Percentiles rank a stretch among this genome's conserved stretches.
phyloP scores from a whole-genome alignment of 257 asterid species.

The Anisodus tanguticus region DNA sequence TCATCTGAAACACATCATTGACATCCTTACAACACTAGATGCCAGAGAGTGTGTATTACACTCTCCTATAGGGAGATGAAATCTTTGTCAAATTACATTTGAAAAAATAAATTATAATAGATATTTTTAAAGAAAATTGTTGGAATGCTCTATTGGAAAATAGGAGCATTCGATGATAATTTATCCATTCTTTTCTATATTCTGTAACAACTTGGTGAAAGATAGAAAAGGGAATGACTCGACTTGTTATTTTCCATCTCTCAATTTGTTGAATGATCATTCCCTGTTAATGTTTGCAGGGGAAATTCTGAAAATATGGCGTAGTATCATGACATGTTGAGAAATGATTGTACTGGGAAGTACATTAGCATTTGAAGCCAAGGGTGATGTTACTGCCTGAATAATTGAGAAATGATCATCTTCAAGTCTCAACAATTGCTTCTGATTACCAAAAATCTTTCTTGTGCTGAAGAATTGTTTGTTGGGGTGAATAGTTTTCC shows the following conservation, averaged over 20 bases:
- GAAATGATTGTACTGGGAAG: slow-evolving; percentile 1
- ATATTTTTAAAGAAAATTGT: background rate
- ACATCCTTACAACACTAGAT: background rate
- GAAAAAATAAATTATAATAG: background rate
- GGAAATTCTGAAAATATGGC: background rate
- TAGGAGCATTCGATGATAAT: too few species aligned
- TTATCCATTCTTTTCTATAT: background rate
- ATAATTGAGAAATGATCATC: background rate
- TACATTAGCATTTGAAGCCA: background rate
- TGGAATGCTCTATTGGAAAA: background rate
- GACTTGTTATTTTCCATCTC: background rate
- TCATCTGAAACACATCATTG: background rate
- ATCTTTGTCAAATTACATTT: too few species aligned
- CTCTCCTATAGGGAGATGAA: too few species aligned
- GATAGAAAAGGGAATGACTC: background rate
- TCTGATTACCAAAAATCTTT: background rate
- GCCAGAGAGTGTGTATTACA: too few species aligned
- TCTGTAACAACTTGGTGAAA: background rate
- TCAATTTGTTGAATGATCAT: background rate
- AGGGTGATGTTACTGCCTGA: background rate
- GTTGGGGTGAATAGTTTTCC: slow-evolving; percentile 1
- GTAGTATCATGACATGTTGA: background rate
- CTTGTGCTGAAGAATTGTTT: background rate
- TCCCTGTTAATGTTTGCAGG: background rate
- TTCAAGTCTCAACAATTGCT: background rate